phyloP scores from a whole-genome alignment of 2,329 filamentous ascomycete genomes.

The Paraphaeosphaeria minitans region DNA sequence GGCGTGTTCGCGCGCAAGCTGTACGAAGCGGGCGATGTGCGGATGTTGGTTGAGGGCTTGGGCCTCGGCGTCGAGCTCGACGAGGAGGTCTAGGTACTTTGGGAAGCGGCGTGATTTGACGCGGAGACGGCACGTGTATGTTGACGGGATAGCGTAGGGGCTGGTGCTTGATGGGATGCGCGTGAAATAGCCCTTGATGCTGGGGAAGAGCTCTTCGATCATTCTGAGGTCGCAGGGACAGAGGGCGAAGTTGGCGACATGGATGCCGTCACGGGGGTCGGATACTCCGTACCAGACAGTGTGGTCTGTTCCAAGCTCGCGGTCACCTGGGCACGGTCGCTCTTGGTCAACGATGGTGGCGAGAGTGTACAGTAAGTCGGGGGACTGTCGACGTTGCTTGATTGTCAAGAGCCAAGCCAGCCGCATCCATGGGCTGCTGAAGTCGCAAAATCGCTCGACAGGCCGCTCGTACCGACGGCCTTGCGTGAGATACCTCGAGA shows the following conservation, averaged over 20 bases:
- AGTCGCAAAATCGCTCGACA: constrained; percentile 72
- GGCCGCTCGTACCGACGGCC: constrained; percentile 63
- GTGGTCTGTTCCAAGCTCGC: constrained; percentile 51
- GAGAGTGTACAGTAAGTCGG: constrained; percentile 72
- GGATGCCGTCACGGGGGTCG: constrained; percentile 67
- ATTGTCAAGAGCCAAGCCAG: constrained; percentile 82
- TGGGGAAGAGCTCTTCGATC: constrained; percentile 75
- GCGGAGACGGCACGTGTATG: constrained; percentile 71
- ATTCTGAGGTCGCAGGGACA: constrained; percentile 76
- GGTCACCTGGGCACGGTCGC: constrained; percentile 63
- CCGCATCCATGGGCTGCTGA: constrained; percentile 81
- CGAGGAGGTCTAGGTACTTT: constrained; percentile 61
- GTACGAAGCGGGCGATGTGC: constrained; percentile 66
- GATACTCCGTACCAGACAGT: constrained; percentile 77
- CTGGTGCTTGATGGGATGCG: constrained; percentile 52
- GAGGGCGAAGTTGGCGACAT: constrained; percentile 73
- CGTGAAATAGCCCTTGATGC: constrained; percentile 69
- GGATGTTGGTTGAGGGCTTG: constrained; percentile 45
- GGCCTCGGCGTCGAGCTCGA: constrained; percentile 57
- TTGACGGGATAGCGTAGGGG: constrained; percentile 42
- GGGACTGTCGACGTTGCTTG: constrained; percentile 69
- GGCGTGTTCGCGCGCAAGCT: constrained; percentile 60
- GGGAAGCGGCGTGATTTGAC: constrained; percentile 63
- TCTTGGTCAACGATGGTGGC: constrained; percentile 65
- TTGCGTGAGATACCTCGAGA: constrained; percentile 68